Evolutionary conservation across 495 filamentous ascomycete genomes (phyloP).

Genomic region (Talaromyces liani): DNA sequence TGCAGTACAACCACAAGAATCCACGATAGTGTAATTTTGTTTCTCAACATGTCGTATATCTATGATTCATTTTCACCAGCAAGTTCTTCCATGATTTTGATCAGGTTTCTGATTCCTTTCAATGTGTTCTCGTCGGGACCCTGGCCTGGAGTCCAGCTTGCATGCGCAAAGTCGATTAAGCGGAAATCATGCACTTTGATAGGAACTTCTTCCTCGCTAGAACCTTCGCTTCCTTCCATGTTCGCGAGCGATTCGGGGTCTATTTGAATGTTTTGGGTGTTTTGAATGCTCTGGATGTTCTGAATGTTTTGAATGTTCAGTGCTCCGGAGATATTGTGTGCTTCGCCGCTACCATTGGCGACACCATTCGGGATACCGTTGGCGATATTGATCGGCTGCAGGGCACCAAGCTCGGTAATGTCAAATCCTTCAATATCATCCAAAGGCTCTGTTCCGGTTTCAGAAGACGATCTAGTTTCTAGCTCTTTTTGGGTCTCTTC

Average conservation of each 20-base stretch:
- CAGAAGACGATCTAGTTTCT: conserved; percentile 26
- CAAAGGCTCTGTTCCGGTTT: conserved; percentile 49
- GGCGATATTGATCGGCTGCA: conserved; percentile 27
- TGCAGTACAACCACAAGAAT: not conserved
- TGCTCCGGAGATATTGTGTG: not conserved
- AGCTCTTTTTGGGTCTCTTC: conserved; percentile 36
- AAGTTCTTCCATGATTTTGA: conserved; percentile 62
- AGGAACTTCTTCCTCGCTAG: conserved; percentile 53
- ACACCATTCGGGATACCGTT: conserved; percentile 12
- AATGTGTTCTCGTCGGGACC: conserved; percentile 85
- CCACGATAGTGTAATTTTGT: not conserved
- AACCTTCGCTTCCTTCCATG: conserved; percentile 30
- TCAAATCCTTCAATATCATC: conserved; percentile 50
- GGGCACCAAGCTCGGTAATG: conserved; percentile 20
- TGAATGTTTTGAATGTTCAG: conserved; percentile 20
- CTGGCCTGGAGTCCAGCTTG: conserved; percentile 73
- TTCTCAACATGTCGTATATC: not conserved
- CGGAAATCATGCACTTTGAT: conserved; percentile 76
- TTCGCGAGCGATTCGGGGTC: conserved; percentile 26
- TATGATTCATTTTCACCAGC: conserved; percentile 13
- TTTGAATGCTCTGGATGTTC: conserved; percentile 30
- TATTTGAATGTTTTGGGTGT: conserved; percentile 34
- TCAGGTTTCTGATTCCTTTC: conserved; percentile 64
- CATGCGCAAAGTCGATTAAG: conserved; percentile 96
- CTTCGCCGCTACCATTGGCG: not conserved